Base-by-base conservation (phyloP, 139 green algal genomes). In the Chlorella sp. region DNA sequence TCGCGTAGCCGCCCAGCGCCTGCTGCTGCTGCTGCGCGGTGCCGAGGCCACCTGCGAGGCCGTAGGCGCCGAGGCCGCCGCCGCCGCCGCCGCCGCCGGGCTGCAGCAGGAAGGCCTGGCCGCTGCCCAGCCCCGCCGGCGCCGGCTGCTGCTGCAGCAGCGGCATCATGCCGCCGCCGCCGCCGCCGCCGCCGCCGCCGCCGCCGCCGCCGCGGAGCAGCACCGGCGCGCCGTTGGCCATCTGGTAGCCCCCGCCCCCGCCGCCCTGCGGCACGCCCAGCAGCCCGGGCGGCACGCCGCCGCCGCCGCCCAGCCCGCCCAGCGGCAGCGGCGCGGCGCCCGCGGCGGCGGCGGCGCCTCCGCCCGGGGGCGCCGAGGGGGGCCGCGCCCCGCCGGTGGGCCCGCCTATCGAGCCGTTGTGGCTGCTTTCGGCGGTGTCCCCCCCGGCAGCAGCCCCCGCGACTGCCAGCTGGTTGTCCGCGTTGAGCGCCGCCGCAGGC, bases 211-310 rank as follows among this genome's bases (percentile, higher is more conserved):
- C 72, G 12, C 74, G 56, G 73, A 87, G 73, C 56, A 92, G 81
- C 33, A 91, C 82, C 3, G 87, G 90, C 15, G 87, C 88, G 29
- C 89, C 89, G 60, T 94, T 94, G 71, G 83, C 87, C 89, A 92
- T 93, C 6, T 46, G 60, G 53, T 27, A n/a, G 48, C 33, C 50
- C 42, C 12, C 43, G 25, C 59, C 40, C 45, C 36, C 6, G 21
- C 23, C 5, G 43, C 62, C 64, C 56, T 79, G 77, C 72, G 45
- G 27, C 56, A 38, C n/a, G 35, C 35, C 60, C 36, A 38, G 15
- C 45, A 40, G 31, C 29, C 46, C 3, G 14, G 27, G 42, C 35
- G 14, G 61, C 48, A 33, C 35, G 33, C 43, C 35, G 12, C 11
- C 60, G 33, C 19, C 56, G 29, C 19, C 46, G 33, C 19, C 27